Evolutionary conservation across 495 filamentous ascomycete species (phyloP), one percentile per base, ranked within the genome.

Genomic region (Penicillium goetzii): DNA sequence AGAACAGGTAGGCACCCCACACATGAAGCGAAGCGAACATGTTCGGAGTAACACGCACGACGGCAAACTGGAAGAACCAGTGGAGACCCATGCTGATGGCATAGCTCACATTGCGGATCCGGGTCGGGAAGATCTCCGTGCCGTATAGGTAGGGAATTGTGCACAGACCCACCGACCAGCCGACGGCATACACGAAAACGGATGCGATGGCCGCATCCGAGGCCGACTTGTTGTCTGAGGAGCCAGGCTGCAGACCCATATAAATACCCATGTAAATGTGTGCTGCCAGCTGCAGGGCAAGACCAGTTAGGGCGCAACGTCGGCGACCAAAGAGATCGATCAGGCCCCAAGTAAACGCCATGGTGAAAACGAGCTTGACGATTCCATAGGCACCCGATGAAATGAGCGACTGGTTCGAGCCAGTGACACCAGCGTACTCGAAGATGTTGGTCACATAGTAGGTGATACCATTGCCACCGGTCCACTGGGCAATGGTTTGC

Each of bases 141-240:
- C 78, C 80, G 67, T 82, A 82, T 2, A 82, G 70, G 58, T 78
- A 81, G 6, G 79, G 80, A n/a, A 81, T 74, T 3, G 78, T 82
- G 62, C 78, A 82, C 41, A 82, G 80, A n/a, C 80, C 80, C 68
- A 82, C 67, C 52, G 79, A 82, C 80, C 80, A 82, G 65, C 80
- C 80, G 45, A 79, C 64, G 60, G 80, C 80, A 56, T 82, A 82
- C 34, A 82, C 60, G 64, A 81, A 82, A 30, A 82, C 75, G 17
- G 78, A 79, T 26, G 78, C 78, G 36, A 82, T 75, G 21, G 80
- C 80, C 8, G 80, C 78, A 55, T 80, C 69, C 19, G 75, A 78
- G 11, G 79, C 78, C 38, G 69, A 68, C 47, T 69, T 63, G 64
- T 81, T 81, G 41, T 71, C 33, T 26, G 45, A 50, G 8, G 73